phyloP scores from a whole-genome alignment of 208 protist species.

The Lotmaria passim region DNA sequence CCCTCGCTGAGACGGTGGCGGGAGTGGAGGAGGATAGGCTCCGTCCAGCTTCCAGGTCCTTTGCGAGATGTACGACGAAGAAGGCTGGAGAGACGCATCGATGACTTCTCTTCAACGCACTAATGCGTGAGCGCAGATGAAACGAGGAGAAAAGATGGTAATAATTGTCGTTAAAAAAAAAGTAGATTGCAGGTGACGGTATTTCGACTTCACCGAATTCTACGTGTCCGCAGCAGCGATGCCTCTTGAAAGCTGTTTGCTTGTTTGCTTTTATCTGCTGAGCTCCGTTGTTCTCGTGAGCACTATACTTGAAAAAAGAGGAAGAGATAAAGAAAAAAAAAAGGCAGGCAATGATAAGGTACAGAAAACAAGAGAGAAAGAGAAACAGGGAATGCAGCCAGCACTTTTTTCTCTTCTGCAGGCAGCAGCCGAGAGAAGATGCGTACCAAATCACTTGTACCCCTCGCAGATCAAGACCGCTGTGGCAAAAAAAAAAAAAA shows the following conservation, averaged over 20 bases:
- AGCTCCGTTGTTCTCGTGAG: too few species aligned
- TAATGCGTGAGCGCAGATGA: not conserved
- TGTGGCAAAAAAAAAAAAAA: too few species aligned
- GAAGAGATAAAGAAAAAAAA: not conserved
- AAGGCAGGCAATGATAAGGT: not conserved
- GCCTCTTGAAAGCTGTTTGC: too few species aligned
- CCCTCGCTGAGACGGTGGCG: conserved; percentile 13
- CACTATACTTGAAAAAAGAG: not conserved
- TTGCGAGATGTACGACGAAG: conserved; percentile 62
- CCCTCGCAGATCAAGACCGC: too few species aligned
- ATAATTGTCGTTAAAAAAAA: too few species aligned
- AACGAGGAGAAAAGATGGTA: too few species aligned
- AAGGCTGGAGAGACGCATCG: conserved; percentile 23
- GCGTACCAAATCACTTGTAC: too few species aligned
- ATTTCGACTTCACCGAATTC: too few species aligned
- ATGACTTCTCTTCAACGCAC: not conserved
- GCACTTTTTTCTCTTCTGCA: too few species aligned
- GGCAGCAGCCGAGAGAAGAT: conserved; percentile 1
- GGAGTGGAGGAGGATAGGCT: conserved; percentile 35
- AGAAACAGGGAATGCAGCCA: not conserved
- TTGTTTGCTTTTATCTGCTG: too few species aligned
- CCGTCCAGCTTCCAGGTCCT: conserved; percentile 62
- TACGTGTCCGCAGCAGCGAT: too few species aligned
- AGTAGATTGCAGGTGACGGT: too few species aligned
- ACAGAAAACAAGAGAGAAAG: not conserved